Percentiles rank a stretch among this genome's conserved stretches.
Conservation (phyloP, 108 stramenopile species). For the Cyclostephanos tholiformis region DNA sequence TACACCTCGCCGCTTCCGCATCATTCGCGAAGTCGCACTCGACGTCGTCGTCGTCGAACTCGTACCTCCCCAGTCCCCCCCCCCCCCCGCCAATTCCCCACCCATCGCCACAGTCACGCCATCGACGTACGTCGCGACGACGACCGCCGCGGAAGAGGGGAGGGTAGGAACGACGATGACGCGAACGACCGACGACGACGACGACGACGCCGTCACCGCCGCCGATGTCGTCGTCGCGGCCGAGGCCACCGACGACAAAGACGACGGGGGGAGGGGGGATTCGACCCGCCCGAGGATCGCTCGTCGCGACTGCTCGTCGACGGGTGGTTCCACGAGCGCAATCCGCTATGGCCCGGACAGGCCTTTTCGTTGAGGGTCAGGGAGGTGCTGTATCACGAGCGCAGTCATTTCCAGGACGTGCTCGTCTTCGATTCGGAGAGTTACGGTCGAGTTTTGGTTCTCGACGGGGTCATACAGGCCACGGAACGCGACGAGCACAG, state of each 20-base stretch:
- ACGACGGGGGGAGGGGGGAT: neutral
- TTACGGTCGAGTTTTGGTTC: slow-evolving; percentile 94
- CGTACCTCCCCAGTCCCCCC: no score
- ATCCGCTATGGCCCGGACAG: slow-evolving; percentile 84
- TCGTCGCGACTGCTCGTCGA: slow-evolving; percentile 69
- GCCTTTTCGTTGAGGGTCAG: slow-evolving; percentile 84
- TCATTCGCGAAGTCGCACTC: no score
- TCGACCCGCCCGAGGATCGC: slow-evolving; percentile 27
- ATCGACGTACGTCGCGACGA: no score
- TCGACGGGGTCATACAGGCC: slow-evolving; percentile 98
- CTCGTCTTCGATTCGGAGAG: slow-evolving; percentile 92
- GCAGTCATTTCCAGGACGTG: slow-evolving; percentile 93
- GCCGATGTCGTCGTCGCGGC: no score
- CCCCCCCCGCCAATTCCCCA: no score
- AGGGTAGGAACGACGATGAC: neutral
- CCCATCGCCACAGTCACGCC: no score
- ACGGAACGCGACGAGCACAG: slow-evolving; percentile 92
- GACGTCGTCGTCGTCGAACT: no score
- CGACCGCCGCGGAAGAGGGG: no score
- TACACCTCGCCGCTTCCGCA: no score
- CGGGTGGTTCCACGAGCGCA: slow-evolving; percentile 90
- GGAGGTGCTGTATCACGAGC: slow-evolving; percentile 74
- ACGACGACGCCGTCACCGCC: neutral
- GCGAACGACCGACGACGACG: neutral
- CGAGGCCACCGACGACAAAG: neutral